Conservation (phyloP, 805 yeast genomes). For the Nakazawaea sp. region DNA sequence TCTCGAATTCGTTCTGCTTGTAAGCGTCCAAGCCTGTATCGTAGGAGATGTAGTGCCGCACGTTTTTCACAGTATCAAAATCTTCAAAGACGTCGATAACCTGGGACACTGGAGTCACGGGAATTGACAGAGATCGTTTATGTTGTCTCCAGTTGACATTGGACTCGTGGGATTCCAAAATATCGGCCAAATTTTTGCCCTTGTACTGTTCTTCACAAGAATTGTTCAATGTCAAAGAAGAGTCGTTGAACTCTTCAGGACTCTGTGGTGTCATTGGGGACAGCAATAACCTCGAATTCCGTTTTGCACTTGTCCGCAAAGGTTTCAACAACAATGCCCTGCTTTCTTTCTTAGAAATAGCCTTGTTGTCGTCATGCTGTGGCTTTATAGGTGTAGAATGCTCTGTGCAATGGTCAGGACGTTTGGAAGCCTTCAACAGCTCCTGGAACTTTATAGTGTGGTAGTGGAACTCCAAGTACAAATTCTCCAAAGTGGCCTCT, state of each 20-base stretch:
- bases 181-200: background rate
- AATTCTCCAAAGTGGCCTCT: conserved; percentile 37
- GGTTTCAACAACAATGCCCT: conserved; percentile 9
- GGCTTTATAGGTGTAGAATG: too few relatives aligned
- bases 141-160: too few relatives aligned
- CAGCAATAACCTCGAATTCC: conserved; percentile 1
- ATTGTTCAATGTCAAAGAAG: background rate
- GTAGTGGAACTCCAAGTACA: conserved; percentile 32
- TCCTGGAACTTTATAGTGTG: conserved; percentile 14
- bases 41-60: conserved; percentile 25
- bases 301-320: conserved; percentile 7
- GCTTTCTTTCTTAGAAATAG: conserved; percentile 2
- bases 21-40: conserved; percentile 19
- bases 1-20: background rate
- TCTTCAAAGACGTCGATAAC: background rate
- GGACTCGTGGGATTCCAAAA: conserved; percentile 1
- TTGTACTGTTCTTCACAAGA: background rate
- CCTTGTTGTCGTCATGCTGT: background rate
- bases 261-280: background rate
- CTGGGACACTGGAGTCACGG: conserved; percentile 3
- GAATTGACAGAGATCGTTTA: conserved; percentile 5
- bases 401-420: too few relatives aligned
- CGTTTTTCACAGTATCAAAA: conserved; percentile 9
- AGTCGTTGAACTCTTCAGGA: background rate
- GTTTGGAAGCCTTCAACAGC: conserved; percentile 2